These are phyloP conservation scores for Vaccinium macrocarpon DNA, from an alignment of 148 eudicot species.

Conservation along the genomic window DNA sequence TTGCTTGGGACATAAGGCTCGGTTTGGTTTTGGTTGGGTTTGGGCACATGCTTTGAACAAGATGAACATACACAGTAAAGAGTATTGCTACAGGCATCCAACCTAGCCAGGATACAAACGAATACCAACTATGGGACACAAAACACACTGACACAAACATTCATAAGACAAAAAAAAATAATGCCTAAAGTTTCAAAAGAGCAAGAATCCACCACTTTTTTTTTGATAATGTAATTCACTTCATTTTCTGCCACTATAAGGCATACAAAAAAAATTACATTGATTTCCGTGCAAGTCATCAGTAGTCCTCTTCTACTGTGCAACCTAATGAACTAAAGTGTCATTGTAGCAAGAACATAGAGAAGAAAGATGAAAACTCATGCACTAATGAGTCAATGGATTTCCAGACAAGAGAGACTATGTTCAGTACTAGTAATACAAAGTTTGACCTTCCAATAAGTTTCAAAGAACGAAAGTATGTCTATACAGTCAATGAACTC, in stretches of 20 bases:
- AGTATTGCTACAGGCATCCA: neutral
- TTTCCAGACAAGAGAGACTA: neutral
- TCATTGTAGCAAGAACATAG: neutral
- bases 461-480: neutral
- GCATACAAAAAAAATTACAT: neutral
- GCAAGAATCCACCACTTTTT: neutral
- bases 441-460: neutral
- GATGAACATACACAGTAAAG: neutral
- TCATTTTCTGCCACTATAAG: neutral
- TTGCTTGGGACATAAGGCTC: no score
- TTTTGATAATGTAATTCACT: neutral
- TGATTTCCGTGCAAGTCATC: neutral
- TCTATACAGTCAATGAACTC: neutral
- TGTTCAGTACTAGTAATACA: neutral
- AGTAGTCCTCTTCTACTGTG: neutral
- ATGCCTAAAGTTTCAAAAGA: neutral
- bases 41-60: neutral
- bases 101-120: neutral
- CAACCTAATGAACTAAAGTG: constrained; percentile 4
- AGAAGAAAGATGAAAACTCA: neutral
- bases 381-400: neutral
- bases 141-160: neutral
- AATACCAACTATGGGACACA: neutral
- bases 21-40: no score
- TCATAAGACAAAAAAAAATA: neutral